A percentile compares a stretch with the other conserved stretches of the same genome.
Evolutionary conservation across 192 early-diverging fungal genomes (phyloP).

Genomic region (Coemansia reversa): DNA sequence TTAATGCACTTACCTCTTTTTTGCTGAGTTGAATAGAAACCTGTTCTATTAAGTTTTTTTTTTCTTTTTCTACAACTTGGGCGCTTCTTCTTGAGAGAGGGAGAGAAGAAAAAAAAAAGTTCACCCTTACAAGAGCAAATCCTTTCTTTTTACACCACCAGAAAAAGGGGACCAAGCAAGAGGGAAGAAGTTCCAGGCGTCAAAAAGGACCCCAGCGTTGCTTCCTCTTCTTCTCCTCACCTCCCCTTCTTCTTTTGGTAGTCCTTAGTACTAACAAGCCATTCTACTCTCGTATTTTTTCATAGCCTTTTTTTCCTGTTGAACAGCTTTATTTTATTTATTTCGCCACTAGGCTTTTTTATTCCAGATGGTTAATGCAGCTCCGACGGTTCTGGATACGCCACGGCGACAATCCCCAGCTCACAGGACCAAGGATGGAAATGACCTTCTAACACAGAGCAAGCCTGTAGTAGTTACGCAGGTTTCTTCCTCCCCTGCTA

Average conservation of each 20-base stretch:
- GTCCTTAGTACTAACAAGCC: neutral
- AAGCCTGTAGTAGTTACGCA: neutral
- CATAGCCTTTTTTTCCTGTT: neutral
- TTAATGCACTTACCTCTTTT: no score
- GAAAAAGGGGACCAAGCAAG: neutral
- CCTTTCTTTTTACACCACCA: neutral
- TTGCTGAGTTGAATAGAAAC: neutral
- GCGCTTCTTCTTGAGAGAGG: neutral
- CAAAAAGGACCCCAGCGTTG: neutral
- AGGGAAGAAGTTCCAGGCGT: neutral
- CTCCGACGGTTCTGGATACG: constrained; percentile 4
- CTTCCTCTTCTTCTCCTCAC: neutral
- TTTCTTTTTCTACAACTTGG: neutral
- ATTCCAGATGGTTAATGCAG: constrained; percentile 10
- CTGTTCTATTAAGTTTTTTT: neutral
- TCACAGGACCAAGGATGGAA: neutral
- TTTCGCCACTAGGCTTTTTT: neutral
- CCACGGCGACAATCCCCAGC: constrained; percentile 11
- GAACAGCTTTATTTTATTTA: constrained; percentile 8
- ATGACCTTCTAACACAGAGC: neutral
- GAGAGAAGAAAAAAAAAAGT: neutral
- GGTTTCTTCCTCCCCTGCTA: neutral
- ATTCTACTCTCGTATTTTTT: constrained; percentile 6
- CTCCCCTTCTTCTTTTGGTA: neutral
- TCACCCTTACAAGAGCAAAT: neutral